Evolutionary conservation across 1,139 yeast genomes (phyloP), one percentile per base, ranked within the genome.

Genomic region (Diutina sp.): DNA sequence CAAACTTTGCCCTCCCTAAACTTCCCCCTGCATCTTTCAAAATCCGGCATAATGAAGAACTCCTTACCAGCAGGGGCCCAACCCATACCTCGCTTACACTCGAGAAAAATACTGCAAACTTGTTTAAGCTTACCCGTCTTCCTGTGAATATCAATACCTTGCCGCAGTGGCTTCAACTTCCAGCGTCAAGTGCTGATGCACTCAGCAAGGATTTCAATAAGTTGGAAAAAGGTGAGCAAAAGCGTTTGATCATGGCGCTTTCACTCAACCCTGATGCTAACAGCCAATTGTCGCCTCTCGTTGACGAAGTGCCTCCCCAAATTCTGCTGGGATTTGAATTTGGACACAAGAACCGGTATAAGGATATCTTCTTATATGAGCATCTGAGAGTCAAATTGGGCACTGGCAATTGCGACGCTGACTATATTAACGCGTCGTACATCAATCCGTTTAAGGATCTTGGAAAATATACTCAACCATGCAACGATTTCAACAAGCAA

Each of bases 331-430:
- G 95, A 2, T 80, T 88, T 56, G 95, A 88, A 66, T 77, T 78
- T 58, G 95, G 95, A 16, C 74, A 77, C 61, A 84, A 88, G 66
- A 89, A 89, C 68, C 70, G 96, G 58, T 89, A 89, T 70, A 83
- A 87, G 60, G 90, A 89, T 66, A 86, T 89, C 55, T 78, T 87
- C 63, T 85, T 95, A n/a, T 89, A 82, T 67, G 93, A 87, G 62
- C 90, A 87, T 64, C 80, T 93, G 12, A 72, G 96, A 58, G 96
- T 90, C 18, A 79, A 77, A 60, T 70, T 68, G 62, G 68, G 57
- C 58, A 16, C 32, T 35, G 62, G 58, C 50, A 73, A 72, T 61
- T 9, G 12, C 21, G 51, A 47, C n/a, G 35, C 51, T 4, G 79
- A 75, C 60, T 82, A 85, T 64, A 79, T 85, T 63, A 85, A 85